Base-by-base conservation (phyloP, 1,284 basidiomycete species). In the Tausonia pullulans region DNA sequence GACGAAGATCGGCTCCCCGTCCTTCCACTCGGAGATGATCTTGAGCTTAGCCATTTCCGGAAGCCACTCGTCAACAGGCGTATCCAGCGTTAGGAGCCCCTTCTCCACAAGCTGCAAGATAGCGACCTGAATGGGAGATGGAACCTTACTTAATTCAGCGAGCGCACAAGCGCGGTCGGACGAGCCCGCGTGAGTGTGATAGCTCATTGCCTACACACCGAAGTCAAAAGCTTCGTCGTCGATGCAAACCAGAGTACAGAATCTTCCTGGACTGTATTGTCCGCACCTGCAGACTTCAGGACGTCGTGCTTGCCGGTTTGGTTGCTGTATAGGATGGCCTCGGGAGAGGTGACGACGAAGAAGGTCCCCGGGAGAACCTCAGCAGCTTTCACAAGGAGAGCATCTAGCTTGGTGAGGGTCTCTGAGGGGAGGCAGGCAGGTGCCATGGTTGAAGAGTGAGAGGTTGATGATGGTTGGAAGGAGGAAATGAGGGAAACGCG, bases 31-130 rank as follows among this genome's bases (percentile, higher is more conserved):
- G 27, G 27, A 27, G 27, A 27, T 27, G 2, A 27, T 27, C 27
- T 27, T 27, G 27, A 27, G 27, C 27, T 27, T 58, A 7, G 45
- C 57, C 45, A 58, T 44, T 39, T 58, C 57, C n/a, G 44, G 43
- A 4, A 58, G 57, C 10, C 27, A n/a, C 3, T 41, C 11, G n/a
- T 44, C 46, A n/a, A 39, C 57, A 8, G 57, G 57, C 3, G 57
- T 58, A 44, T 58, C 57, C 9, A 58, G 57, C n/a, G 57, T 44
- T 44, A 58, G 57, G n/a, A 58, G 44, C 1, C 57, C 57, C 27
- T 27, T n/a, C 5, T 58, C 57, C 16, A 58, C 49, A 46, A 58
- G 57, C n/a, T 58, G 57, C 5, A 58, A 46, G 7, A 58, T 58
- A 46, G 57, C 57, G n/a, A 58, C 44, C 57, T 58, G 57, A 0